Conservation (phyloP, 2,329 filamentous ascomycete species). For the Talaromyces sp. region DNA sequence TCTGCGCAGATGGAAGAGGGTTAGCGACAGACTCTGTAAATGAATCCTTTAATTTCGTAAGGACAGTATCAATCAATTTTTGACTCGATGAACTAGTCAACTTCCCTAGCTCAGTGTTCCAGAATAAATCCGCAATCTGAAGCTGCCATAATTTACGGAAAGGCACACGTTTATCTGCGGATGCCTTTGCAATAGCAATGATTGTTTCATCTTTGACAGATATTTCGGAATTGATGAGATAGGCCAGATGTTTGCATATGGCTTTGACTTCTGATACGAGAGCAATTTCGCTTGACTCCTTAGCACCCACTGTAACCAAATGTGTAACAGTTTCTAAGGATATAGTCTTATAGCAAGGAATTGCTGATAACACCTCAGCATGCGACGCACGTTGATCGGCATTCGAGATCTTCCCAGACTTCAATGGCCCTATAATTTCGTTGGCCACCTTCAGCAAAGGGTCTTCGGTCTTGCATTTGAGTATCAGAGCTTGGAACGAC, state of each 20-base stretch:
- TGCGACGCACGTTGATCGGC: conserved; percentile 81
- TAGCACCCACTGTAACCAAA: conserved; percentile 66
- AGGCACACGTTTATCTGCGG: conserved; percentile 77
- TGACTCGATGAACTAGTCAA: conserved; percentile 47
- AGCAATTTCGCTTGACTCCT: conserved; percentile 86
- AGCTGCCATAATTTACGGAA: conserved; percentile 78
- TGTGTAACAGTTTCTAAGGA: conserved; percentile 65
- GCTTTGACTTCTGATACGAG: conserved; percentile 71
- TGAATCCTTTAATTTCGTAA: conserved; percentile 56
- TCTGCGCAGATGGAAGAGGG: conserved; percentile 74
- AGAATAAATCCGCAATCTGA: conserved; percentile 67
- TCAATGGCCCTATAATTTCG: conserved; percentile 76
- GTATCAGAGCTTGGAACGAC: conserved; percentile 69
- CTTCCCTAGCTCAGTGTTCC: conserved; percentile 49
- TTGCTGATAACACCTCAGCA: conserved; percentile 70
- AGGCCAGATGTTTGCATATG: conserved; percentile 62
- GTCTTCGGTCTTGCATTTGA: conserved; percentile 56
- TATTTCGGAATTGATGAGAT: conserved; percentile 58
- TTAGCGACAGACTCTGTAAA: conserved; percentile 78
- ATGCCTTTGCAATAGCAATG: conserved; percentile 74
- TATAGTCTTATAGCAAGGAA: conserved; percentile 59
- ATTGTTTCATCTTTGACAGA: conserved; percentile 63
- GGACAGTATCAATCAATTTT: conserved; percentile 48
- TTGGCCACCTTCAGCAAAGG: conserved; percentile 66
- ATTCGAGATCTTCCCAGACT: conserved; percentile 75